A percentile compares a stretch with the other conserved stretches of the same genome.
Evolutionary conservation across 2,329 filamentous ascomycete genomes (phyloP).

Genomic region (Colletotrichum lindemuthianum): DNA sequence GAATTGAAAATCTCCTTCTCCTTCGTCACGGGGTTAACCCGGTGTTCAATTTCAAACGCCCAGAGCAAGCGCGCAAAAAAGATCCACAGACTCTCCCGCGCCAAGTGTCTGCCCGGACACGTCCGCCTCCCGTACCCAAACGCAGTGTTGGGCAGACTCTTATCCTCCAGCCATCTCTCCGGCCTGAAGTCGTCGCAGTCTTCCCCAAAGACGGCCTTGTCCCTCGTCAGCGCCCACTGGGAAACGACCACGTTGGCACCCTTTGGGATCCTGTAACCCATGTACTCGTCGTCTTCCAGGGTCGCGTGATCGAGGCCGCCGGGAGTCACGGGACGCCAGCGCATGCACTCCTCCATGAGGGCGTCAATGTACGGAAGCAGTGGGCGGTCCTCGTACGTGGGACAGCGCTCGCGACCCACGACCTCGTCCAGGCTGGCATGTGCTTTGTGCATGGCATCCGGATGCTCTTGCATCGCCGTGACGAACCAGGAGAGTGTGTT

Average conservation of each 20-base stretch:
- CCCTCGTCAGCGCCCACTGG: slow-evolving; percentile 49
- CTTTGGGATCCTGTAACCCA: slow-evolving; percentile 43
- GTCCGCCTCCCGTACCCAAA: slow-evolving; percentile 54
- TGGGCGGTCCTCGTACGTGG: slow-evolving; percentile 40
- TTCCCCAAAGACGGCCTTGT: slow-evolving; percentile 53
- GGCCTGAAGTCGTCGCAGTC: slow-evolving; percentile 57
- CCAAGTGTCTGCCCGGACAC: slow-evolving; percentile 57
- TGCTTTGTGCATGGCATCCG: slow-evolving; percentile 46
- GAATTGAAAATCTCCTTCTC: slow-evolving; percentile 5
- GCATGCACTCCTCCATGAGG: slow-evolving; percentile 43
- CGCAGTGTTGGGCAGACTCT: slow-evolving; percentile 37
- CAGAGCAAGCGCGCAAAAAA: slow-evolving; percentile 56
- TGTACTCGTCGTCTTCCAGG: slow-evolving; percentile 42
- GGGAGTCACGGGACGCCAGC: slow-evolving; percentile 46
- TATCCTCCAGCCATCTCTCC: slow-evolving; percentile 56
- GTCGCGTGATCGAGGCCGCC: slow-evolving; percentile 51
- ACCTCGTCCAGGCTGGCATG: slow-evolving; percentile 52
- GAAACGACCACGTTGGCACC: slow-evolving; percentile 52
- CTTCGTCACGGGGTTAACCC: not conserved
- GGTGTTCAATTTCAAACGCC: slow-evolving; percentile 54
- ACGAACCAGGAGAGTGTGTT: slow-evolving; percentile 40
- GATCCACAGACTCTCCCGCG: slow-evolving; percentile 56
- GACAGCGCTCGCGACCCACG: slow-evolving; percentile 43
- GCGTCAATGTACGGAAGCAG: slow-evolving; percentile 43
- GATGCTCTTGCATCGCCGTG: slow-evolving; percentile 42